A percentile compares a stretch with the other conserved stretches of the same genome.
phyloP scores from a whole-genome alignment of 2,329 filamentous ascomycete genomes.

The Pseudocercospora fuligena region DNA sequence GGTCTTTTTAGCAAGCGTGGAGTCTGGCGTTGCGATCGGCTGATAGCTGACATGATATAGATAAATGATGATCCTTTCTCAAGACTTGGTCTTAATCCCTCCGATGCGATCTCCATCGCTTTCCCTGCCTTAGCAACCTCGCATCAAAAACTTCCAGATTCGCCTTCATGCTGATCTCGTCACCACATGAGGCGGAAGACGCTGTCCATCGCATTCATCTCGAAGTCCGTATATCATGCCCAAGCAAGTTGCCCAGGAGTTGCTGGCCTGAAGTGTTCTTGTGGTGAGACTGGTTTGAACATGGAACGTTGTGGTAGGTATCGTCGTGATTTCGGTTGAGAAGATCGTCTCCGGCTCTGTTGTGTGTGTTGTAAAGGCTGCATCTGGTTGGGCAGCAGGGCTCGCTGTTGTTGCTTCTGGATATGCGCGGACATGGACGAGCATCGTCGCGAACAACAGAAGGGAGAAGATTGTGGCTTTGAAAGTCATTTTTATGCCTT shows the following conservation, averaged over 20 bases:
- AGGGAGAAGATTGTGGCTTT: no score
- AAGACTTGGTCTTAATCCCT: no score
- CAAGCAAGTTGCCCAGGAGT: slow-evolving; percentile 9
- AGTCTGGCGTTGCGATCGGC: not conserved
- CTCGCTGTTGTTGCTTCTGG: no score
- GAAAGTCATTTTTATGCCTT: no score
- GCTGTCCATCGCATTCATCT: not conserved
- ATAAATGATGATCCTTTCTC: not conserved
- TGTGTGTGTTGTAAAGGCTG: not conserved
- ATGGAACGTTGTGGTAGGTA: not conserved
- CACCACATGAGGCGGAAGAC: not conserved
- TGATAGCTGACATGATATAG: not conserved
- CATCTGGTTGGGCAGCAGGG: no score
- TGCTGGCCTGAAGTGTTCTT: not conserved
- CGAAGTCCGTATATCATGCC: slow-evolving; percentile 6
- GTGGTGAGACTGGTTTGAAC: not conserved
- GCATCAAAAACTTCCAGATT: not conserved
- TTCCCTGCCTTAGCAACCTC: no score
- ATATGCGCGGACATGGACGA: no score
- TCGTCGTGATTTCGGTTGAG: not conserved
- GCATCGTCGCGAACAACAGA: no score
- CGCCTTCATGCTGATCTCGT: not conserved
- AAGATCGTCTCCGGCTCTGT: not conserved
- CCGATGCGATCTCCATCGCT: no score
- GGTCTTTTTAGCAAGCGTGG: not conserved